Base-by-base conservation (phyloP, 2,329 filamentous ascomycete species). In the Aspergillus quadrilineatus region DNA sequence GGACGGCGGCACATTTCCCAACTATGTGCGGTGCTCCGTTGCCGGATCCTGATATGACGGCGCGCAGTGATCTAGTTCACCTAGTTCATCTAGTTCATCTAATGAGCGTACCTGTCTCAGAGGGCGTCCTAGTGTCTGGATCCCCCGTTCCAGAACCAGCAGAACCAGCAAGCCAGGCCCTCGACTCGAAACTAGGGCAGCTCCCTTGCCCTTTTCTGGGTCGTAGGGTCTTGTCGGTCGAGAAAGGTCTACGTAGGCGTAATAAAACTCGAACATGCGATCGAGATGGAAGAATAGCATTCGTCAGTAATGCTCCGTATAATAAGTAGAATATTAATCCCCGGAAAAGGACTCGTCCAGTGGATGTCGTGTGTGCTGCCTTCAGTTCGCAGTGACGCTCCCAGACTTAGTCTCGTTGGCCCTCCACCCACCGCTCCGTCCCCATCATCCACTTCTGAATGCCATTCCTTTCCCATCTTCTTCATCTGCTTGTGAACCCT, bases 381-480 rank as follows among this genome's bases (percentile, higher is more conserved):
- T 22, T 22, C 22, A 17, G 10, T 4, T 14, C 26, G 42, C 42
- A 44, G 42, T 15, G 42, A 44, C 17, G 42, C 42, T 43, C 12
- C 14, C 15, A 15, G 39, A n/a, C 42, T 44, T 10, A 22, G 22
- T 22, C 22, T 22, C 22, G 37, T 43, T 39, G 28, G 8, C 30
- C 37, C 42, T 34, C 42, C 43, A 47, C 50, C 50, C 32, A 53
- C 42, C 30, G 22, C 43, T 53, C 50, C 50, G 41, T 39, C 14
- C 47, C 30, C 22, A 22, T 22, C 22, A 17, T 52, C 41, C 50
- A 52, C 37, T 46, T 7, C 37, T 51, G 10, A 26, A 32, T 52
- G 50, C 37, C 34, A 52, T 52, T 37, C 50, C 22, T 47, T 41
- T 46, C 43, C 34, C 50, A 41, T 46, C 50, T 39, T 42, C 39